Percentiles rank a stretch among this genome's conserved stretches.
Conservation (phyloP, 2,329 filamentous ascomycete genomes). For the Colletotrichum magnum region DNA sequence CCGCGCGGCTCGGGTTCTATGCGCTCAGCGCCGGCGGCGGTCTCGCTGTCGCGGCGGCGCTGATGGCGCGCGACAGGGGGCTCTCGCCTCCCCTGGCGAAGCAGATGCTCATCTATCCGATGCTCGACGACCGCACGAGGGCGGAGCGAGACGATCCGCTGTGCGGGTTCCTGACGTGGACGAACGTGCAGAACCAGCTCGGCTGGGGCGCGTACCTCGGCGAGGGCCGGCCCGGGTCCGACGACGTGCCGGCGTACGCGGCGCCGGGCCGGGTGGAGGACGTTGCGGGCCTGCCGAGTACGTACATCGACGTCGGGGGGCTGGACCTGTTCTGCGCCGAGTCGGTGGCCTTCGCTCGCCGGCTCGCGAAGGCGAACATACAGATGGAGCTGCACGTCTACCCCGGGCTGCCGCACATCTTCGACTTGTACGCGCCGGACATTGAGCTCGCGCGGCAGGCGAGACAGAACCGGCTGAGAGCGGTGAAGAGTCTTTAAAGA, state of each 20-base stretch:
- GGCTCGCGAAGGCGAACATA: slow-evolving; percentile 50
- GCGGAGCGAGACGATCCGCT: slow-evolving; percentile 20
- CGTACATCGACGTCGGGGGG: slow-evolving; percentile 56
- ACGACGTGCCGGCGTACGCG: slow-evolving; percentile 40
- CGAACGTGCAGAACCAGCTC: slow-evolving; percentile 40
- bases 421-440: slow-evolving; percentile 44
- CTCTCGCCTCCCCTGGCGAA: slow-evolving; percentile 47
- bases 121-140: slow-evolving; percentile 50
- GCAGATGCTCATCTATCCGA: slow-evolving; percentile 52
- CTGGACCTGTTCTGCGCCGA: slow-evolving; percentile 57
- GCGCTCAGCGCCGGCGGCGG: slow-evolving; percentile 45
- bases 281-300: slow-evolving; percentile 49
- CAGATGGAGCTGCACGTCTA: slow-evolving; percentile 58
- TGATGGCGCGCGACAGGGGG: slow-evolving; percentile 55
- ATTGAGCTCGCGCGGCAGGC: slow-evolving; percentile 17
- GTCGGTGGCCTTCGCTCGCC: slow-evolving; percentile 48
- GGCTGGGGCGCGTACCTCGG: slow-evolving; percentile 45
- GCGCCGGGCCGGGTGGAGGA: slow-evolving; percentile 44
- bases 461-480: slow-evolving; percentile 14
- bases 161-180: slow-evolving; percentile 41
- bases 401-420: slow-evolving; percentile 56
- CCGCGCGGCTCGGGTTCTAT: slow-evolving; percentile 42
- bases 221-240: slow-evolving; percentile 32
- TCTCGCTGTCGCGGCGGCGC: slow-evolving; percentile 44
- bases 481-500: slow-evolving; percentile 12